phyloP scores from a whole-genome alignment of 257 asterid genomes.

The Scutellaria barbata region DNA sequence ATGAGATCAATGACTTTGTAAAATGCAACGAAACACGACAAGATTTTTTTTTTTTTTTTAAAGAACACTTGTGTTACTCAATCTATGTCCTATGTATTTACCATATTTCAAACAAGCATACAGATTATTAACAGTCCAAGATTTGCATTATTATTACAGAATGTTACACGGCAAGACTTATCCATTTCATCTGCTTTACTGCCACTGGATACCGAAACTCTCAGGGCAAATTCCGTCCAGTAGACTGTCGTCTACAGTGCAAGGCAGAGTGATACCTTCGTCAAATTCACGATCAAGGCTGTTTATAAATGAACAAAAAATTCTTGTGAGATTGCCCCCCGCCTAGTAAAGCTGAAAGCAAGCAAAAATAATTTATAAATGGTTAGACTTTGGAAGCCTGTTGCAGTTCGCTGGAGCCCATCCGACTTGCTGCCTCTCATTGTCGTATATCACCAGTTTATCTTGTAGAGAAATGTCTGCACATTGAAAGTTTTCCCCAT shows the following conservation, averaged over 20 bases:
- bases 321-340: constrained; percentile 46
- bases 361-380: not conserved
- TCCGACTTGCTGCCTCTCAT: constrained; percentile 72
- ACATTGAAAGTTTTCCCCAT: constrained; percentile 26
- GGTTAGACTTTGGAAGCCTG: constrained; percentile 64
- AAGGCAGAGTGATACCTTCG: constrained; percentile 25
- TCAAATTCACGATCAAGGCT: constrained; percentile 36
- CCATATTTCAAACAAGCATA: not conserved
- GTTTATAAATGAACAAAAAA: constrained; percentile 44
- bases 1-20: not conserved
- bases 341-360: constrained; percentile 44
- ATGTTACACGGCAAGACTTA: constrained; percentile 23
- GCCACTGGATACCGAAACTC: constrained; percentile 30
- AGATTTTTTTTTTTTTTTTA: too few relatives aligned
- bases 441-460: constrained; percentile 85
- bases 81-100: constrained; percentile 17
- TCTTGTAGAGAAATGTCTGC: constrained; percentile 83
- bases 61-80: not conserved
- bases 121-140: constrained; percentile 18
- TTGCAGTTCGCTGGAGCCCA: constrained; percentile 72
- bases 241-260: constrained; percentile 36
- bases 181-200: constrained; percentile 15
- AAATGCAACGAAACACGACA: not conserved
- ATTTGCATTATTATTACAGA: constrained; percentile 25
- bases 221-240: constrained; percentile 35